Conservation (phyloP, 2,329 filamentous ascomycete species). For the Fusarium burgessii region DNA sequence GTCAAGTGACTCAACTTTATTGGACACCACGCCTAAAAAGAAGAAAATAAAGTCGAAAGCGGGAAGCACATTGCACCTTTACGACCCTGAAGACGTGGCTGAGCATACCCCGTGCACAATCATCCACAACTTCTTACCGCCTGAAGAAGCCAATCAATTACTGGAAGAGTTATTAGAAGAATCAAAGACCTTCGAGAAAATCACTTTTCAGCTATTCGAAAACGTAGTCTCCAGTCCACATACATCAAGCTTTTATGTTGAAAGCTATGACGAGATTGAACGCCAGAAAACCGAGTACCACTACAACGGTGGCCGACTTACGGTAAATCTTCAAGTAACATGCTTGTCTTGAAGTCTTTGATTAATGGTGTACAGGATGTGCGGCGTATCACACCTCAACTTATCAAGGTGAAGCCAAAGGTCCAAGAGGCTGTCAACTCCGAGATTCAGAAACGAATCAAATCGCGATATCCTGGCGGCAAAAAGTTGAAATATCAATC, state of each 20-base stretch:
- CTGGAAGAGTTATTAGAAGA: constrained; percentile 82
- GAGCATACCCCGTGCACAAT: constrained; percentile 90
- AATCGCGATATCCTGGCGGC: constrained; percentile 73
- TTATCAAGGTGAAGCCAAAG: constrained; percentile 74
- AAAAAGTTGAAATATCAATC: constrained; percentile 84
- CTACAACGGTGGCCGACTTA: constrained; percentile 84
- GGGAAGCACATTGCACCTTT: constrained; percentile 86
- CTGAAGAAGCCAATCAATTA: constrained; percentile 77
- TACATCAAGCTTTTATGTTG: constrained; percentile 85
- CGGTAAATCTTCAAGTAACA: constrained; percentile 56
- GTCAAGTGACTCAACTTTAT: constrained; percentile 19
- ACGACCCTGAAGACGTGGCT: constrained; percentile 82
- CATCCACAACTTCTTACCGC: constrained; percentile 88
- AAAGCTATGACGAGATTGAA: constrained; percentile 75
- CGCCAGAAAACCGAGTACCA: constrained; percentile 83
- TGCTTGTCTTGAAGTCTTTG: neutral
- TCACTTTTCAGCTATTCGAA: constrained; percentile 88
- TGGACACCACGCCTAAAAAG: constrained; percentile 48
- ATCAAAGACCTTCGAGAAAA: constrained; percentile 75
- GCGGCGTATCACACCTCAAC: constrained; percentile 78
- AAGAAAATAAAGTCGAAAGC: constrained; percentile 75
- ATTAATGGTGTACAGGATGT: constrained; percentile 68
- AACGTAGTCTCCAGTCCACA: constrained; percentile 88
- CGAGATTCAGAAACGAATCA: constrained; percentile 79
- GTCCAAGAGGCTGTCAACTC: constrained; percentile 82